Evolutionary conservation across 2,329 filamentous ascomycete genomes (phyloP).

Genomic region (Trematosphaeria pertusa): DNA sequence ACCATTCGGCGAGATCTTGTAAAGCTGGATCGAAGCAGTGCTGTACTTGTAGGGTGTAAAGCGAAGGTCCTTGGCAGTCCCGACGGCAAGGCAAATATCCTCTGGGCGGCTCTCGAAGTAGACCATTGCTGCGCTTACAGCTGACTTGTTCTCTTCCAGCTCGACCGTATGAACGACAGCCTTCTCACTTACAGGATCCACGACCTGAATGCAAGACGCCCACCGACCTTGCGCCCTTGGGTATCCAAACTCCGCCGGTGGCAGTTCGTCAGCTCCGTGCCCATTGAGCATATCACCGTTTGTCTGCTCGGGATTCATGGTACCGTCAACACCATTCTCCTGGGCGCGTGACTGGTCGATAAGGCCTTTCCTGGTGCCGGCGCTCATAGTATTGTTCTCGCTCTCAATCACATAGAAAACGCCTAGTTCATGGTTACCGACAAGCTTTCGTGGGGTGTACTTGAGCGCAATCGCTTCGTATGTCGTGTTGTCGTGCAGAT

Average conservation of each 20-base stretch:
- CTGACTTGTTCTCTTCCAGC: constrained; percentile 87
- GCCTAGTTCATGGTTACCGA: constrained; percentile 85
- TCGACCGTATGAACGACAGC: constrained; percentile 79
- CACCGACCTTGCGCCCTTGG: constrained; percentile 83
- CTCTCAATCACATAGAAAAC: constrained; percentile 94
- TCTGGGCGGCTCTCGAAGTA: constrained; percentile 83
- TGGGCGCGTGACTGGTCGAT: constrained; percentile 67
- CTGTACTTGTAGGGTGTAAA: constrained; percentile 74
- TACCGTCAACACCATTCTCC: constrained; percentile 39
- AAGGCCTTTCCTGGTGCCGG: constrained; percentile 76
- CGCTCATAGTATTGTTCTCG: constrained; percentile 88
- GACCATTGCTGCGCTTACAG: constrained; percentile 83
- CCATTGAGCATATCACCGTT: constrained; percentile 43
- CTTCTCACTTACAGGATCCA: constrained; percentile 79
- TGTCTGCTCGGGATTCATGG: constrained; percentile 7
- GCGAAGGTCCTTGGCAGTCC: constrained; percentile 89
- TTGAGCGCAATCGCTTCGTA: constrained; percentile 85
- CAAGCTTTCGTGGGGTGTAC: constrained; percentile 88
- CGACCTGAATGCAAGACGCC: constrained; percentile 93
- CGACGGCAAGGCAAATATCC: constrained; percentile 90
- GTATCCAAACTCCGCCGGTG: constrained; percentile 87
- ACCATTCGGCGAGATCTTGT: constrained; percentile 87
- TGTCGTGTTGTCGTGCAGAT: constrained; percentile 82
- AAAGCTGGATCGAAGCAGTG: constrained; percentile 89
- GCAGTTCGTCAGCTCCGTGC: constrained; percentile 61